Evolutionary conservation across 306 rosid genomes (phyloP).

Genomic region (Albizia julibrissin): DNA sequence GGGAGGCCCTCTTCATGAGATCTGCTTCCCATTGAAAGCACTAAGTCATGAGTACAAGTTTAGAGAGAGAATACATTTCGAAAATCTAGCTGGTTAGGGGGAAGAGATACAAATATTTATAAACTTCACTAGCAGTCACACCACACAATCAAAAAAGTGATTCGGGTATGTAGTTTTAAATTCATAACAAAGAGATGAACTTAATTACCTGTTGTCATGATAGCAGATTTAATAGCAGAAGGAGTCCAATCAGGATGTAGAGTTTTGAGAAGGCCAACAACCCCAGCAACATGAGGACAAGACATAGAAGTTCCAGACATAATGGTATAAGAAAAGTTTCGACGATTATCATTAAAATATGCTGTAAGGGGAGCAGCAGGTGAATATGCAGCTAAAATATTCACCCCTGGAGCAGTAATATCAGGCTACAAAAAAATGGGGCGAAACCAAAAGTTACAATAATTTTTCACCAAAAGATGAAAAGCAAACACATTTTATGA

Average conservation of each 20-base stretch:
- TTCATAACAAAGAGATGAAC: background rate
- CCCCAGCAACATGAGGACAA: conserved; percentile 3
- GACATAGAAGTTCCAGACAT: background rate
- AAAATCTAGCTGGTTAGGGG: too few species aligned
- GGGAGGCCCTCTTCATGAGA: too few species aligned
- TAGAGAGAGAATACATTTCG: background rate
- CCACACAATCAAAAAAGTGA: too few species aligned
- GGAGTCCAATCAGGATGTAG: background rate
- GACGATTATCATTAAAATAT: background rate
- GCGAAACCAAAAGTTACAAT: background rate
- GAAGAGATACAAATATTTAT: too few species aligned
- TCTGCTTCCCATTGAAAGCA: too few species aligned
- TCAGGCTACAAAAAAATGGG: background rate
- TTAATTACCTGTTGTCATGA: background rate
- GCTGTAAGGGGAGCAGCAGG: background rate
- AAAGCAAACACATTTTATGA: too few species aligned
- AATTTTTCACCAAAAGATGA: background rate
- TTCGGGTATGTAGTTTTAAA: too few species aligned
- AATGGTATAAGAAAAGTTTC: background rate
- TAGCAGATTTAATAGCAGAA: background rate
- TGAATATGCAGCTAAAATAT: background rate
- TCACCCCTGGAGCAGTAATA: background rate
- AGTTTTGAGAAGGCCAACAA: background rate
- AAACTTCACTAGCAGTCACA: too few species aligned
- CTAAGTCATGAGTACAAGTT: too few species aligned